phyloP scores from a whole-genome alignment of 2,329 filamentous ascomycete species.

The Ophiostoma montium region DNA sequence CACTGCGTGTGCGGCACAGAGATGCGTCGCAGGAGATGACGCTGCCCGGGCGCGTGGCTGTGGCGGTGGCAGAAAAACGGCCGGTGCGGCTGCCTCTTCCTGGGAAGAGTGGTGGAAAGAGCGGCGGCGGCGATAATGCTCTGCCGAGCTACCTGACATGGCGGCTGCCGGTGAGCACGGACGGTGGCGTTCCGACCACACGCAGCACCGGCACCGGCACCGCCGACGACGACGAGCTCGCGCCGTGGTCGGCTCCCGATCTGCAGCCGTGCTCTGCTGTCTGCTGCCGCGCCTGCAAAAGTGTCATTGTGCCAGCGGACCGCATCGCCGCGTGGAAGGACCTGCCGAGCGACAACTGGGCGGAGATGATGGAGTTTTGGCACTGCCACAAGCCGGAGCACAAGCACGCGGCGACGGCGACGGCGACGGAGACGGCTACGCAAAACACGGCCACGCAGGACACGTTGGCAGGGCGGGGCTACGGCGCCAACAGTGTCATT shows the following conservation, averaged over 20 bases:
- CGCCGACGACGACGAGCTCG: conserved; percentile 15
- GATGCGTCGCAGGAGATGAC: conserved; percentile 21
- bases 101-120: conserved; percentile 11
- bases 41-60: conserved; percentile 31
- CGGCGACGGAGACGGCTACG: neutral
- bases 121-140: neutral
- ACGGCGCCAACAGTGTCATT: conserved; percentile 68
- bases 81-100: conserved; percentile 16
- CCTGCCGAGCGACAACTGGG: conserved; percentile 92
- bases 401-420: neutral
- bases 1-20: too few relatives aligned
- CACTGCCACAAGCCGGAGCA: conserved; percentile 82
- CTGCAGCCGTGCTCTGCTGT: conserved; percentile 27
- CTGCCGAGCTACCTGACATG: conserved; percentile 26
- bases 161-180: conserved; percentile 30
- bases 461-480: conserved; percentile 52
- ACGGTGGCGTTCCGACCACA: neutral
- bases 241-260: conserved; percentile 42
- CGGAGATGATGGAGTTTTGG: conserved; percentile 99
- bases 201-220: too few relatives aligned
- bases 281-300: conserved; percentile 26
- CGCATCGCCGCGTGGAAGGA: conserved; percentile 63
- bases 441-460: conserved; percentile 26
- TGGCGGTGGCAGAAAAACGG: conserved; percentile 18
- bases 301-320: conserved; percentile 24